Evolutionary conservation across 192 early-diverging fungal genomes (phyloP).

Genomic region (Mortierella alpina): DNA sequence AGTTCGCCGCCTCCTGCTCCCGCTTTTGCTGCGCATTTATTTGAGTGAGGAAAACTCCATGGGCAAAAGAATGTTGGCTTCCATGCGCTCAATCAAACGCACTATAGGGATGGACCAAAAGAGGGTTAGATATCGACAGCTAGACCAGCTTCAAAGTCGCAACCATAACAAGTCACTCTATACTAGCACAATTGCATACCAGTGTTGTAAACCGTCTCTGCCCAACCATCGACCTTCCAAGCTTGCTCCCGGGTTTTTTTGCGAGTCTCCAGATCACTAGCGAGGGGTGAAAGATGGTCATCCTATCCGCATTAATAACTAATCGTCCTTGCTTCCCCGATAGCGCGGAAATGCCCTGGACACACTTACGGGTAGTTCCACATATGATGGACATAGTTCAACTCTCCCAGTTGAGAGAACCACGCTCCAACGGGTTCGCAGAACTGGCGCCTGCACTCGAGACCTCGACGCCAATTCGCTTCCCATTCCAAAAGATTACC

Average conservation of each 20-base stretch:
- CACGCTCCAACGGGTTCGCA: slow-evolving; percentile 95
- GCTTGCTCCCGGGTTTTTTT: slow-evolving; percentile 91
- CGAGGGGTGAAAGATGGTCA: background rate
- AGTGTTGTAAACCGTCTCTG: slow-evolving; percentile 91
- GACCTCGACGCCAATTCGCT: slow-evolving; percentile 86
- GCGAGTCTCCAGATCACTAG: slow-evolving; percentile 84
- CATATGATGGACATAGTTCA: slow-evolving; percentile 94
- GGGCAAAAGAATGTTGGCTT: slow-evolving; percentile 82
- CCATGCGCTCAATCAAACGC: slow-evolving; percentile 83
- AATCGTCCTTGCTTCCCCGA: background rate
- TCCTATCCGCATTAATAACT: background rate
- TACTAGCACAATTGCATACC: slow-evolving; percentile 59
- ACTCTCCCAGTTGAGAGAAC: slow-evolving; percentile 91
- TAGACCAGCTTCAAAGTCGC: background rate
- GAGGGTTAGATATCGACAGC: background rate
- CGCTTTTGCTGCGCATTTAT: slow-evolving; percentile 7
- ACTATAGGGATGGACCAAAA: slow-evolving; percentile 58
- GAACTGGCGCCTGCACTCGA: slow-evolving; percentile 88
- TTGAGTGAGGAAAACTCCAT: slow-evolving; percentile 53
- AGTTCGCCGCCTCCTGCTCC: background rate
- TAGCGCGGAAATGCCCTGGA: background rate
- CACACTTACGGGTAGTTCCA: slow-evolving; percentile 84
- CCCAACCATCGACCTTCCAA: slow-evolving; percentile 95
- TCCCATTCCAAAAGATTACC: slow-evolving; percentile 95
- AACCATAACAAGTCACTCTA: background rate